Conservation (phyloP, 2,329 filamentous ascomycete species). For the Orbilia ellipsospora region DNA sequence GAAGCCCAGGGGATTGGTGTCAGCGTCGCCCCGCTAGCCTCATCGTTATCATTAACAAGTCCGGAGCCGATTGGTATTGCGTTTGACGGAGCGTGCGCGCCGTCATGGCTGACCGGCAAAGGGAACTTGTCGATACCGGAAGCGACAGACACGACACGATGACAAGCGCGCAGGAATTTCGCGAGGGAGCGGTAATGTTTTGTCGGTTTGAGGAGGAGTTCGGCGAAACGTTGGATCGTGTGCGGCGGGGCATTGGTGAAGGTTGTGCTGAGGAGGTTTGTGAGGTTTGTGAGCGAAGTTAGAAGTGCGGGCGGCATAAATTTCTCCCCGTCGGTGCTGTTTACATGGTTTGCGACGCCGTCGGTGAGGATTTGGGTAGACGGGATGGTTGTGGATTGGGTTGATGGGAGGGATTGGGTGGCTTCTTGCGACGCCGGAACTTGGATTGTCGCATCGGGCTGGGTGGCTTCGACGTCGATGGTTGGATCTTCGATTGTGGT, state of each 20-base stretch:
- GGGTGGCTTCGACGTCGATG: constrained; percentile 41
- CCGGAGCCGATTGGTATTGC: constrained; percentile 63
- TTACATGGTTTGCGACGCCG: neutral
- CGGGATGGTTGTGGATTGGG: constrained; percentile 44
- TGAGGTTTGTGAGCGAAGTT: constrained; percentile 60
- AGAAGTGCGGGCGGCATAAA: constrained; percentile 59
- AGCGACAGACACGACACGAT: constrained; percentile 89
- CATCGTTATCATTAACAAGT: constrained; percentile 79
- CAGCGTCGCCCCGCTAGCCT: constrained; percentile 87
- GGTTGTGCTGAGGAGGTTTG: constrained; percentile 70
- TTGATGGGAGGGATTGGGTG: constrained; percentile 3
- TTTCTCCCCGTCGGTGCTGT: constrained; percentile 13
- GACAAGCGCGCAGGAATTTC: constrained; percentile 87
- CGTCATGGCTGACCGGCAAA: constrained; percentile 74
- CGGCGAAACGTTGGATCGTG: constrained; percentile 89
- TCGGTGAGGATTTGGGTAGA: constrained; percentile 42
- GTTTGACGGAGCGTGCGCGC: constrained; percentile 68
- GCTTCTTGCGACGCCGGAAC: constrained; percentile 19
- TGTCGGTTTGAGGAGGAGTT: constrained; percentile 81
- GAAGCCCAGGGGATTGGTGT: constrained; percentile 88
- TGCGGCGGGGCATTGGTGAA: constrained; percentile 85
- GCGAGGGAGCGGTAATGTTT: constrained; percentile 83
- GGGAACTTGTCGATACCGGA: constrained; percentile 84
- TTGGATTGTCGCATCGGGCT: constrained; percentile 19
- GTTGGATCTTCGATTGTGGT: constrained; percentile 9